Percentiles rank a stretch among this genome's conserved stretches.
Conservation (phyloP, 2,329 filamentous ascomycete genomes). For the Fusarium sp. region DNA sequence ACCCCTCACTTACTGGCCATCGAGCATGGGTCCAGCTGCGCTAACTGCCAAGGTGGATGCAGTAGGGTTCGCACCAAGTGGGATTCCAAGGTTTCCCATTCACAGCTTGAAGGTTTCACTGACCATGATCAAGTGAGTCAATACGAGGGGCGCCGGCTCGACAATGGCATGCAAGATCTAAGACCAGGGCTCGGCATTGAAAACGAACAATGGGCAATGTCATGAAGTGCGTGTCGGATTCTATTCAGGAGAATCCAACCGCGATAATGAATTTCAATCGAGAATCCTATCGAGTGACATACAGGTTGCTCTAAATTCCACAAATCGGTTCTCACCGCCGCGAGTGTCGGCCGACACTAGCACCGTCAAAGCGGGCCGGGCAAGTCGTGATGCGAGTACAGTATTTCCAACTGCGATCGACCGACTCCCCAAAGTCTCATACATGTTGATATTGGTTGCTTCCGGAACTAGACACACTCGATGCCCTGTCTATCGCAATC, state of each 20-base stretch:
- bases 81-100: neutral
- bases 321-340: neutral
- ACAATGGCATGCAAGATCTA: neutral
- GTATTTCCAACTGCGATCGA: conserved; percentile 1
- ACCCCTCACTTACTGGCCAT: neutral
- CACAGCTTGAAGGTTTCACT: neutral
- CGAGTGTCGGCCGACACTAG: neutral
- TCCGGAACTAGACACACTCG: neutral
- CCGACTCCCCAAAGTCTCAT: neutral
- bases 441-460: neutral
- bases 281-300: neutral
- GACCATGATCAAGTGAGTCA: neutral
- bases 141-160: neutral
- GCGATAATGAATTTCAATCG: neutral
- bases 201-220: neutral
- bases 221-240: neutral
- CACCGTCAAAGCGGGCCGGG: neutral
- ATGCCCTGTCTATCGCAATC: neutral
- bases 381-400: neutral
- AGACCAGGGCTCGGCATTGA: neutral
- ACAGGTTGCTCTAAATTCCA: conserved; percentile 1
- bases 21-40: neutral
- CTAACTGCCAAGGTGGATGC: conserved; percentile 2
- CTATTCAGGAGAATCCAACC: neutral
- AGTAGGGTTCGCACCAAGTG: neutral